phyloP scores from a whole-genome alignment of 495 filamentous ascomycete genomes.

The Talaromyces stipitatus region DNA sequence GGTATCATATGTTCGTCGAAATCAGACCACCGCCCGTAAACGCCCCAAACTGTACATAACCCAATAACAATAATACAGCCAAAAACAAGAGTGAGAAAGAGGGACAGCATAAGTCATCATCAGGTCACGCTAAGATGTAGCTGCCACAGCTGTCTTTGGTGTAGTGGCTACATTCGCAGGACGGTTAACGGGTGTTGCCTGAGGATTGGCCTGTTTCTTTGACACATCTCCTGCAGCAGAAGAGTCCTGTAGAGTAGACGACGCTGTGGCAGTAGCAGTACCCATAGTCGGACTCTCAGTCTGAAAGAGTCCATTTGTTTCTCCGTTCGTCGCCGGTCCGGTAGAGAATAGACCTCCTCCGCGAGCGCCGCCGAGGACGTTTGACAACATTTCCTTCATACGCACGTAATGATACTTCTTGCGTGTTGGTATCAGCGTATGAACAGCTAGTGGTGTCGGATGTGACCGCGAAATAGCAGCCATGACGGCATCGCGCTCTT shows the following conservation, averaged over 20 bases:
- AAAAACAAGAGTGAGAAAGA: neutral
- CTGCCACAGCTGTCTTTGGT: slow-evolving; percentile 18
- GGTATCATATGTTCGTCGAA: slow-evolving; percentile 1
- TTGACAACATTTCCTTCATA: slow-evolving; percentile 80
- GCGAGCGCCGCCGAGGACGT: slow-evolving; percentile 51
- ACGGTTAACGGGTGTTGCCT: slow-evolving; percentile 3
- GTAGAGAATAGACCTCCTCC: slow-evolving; percentile 40
- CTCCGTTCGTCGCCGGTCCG: slow-evolving; percentile 20
- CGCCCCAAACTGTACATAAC: slow-evolving; percentile 9
- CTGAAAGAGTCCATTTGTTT: slow-evolving; percentile 1
- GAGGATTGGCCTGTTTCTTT: slow-evolving; percentile 16
- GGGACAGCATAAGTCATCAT: neutral
- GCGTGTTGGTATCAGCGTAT: slow-evolving; percentile 57
- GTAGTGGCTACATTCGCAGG: slow-evolving; percentile 6
- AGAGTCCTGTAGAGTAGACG: slow-evolving; percentile 8
- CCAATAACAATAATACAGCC: slow-evolving; percentile 5
- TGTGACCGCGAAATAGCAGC: slow-evolving; percentile 64
- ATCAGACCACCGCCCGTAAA: slow-evolving; percentile 9
- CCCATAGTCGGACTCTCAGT: neutral
- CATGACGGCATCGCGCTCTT: slow-evolving; percentile 88
- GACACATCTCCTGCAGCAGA: slow-evolving; percentile 11
- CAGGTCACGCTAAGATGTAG: slow-evolving; percentile 8
- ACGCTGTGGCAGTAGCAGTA: neutral
- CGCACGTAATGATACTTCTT: slow-evolving; percentile 74
- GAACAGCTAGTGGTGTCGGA: slow-evolving; percentile 64